Conservation (phyloP, 2,329 filamentous ascomycete genomes). For the Claviceps sp. region DNA sequence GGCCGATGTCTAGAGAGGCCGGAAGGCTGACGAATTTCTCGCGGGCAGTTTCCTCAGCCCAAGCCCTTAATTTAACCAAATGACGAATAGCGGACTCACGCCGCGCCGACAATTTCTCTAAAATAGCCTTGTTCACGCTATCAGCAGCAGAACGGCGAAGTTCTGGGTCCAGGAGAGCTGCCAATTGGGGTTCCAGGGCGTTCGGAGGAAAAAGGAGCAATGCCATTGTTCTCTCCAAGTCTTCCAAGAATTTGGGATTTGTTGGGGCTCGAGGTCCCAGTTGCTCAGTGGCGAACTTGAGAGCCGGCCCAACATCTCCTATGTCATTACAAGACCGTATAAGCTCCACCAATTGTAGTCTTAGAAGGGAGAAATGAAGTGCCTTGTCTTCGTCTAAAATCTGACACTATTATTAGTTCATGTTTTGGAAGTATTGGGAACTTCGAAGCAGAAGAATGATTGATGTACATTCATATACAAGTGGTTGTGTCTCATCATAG, state of each 20-base stretch:
- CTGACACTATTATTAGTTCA: conserved; percentile 32
- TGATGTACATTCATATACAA: conserved; percentile 24
- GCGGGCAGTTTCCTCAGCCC: conserved; percentile 59
- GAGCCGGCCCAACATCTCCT: conserved; percentile 62
- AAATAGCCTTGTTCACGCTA: conserved; percentile 77
- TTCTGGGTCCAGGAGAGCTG: conserved; percentile 63
- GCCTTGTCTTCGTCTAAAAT: conserved; percentile 73
- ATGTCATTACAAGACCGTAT: conserved; percentile 63
- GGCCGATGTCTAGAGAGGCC: conserved; percentile 22
- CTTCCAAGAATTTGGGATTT: conserved; percentile 67
- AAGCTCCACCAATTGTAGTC: conserved; percentile 85
- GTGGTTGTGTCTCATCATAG: conserved; percentile 82
- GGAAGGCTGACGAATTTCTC: conserved; percentile 19
- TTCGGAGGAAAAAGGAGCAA: conserved; percentile 81
- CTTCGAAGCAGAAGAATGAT: background rate
- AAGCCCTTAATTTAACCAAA: conserved; percentile 69
- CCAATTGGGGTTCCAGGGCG: conserved; percentile 61
- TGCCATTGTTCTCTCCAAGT: conserved; percentile 86
- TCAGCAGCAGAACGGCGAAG: conserved; percentile 75
- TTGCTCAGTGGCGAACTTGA: conserved; percentile 78
- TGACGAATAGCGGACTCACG: conserved; percentile 72
- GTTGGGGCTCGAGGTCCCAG: conserved; percentile 77
- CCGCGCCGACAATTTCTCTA: conserved; percentile 57
- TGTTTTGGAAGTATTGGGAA: background rate
- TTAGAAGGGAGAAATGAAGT: conserved; percentile 79